phyloP scores from a whole-genome alignment of 768 basidiomycete species.

The Mycena haematopus region DNA sequence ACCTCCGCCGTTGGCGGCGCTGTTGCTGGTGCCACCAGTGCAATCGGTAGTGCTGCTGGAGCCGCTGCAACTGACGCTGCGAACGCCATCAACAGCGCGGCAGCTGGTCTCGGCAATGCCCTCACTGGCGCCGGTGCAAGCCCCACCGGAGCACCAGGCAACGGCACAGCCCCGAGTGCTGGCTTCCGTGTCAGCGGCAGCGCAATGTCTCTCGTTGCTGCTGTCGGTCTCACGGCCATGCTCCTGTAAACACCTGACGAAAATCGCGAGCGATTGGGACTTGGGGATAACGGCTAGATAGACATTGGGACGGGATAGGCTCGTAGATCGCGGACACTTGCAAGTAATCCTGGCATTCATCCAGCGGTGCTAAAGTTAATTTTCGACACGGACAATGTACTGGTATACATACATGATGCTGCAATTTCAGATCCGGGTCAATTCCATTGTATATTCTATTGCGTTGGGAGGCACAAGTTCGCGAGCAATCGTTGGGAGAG shows the following conservation, averaged over 20 bases:
- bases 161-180: conserved; percentile 3
- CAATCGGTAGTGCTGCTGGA: neutral
- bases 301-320: conserved; percentile 10
- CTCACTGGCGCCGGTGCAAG: neutral
- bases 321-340: conserved; percentile 22
- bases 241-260: conserved; percentile 21
- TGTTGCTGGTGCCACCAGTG: neutral
- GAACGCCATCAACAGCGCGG: neutral
- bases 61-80: conserved; percentile 15
- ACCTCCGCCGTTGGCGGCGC: conserved; percentile 1
- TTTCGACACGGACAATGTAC: conserved; percentile 31
- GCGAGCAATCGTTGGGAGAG: too few species aligned
- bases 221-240: conserved; percentile 20
- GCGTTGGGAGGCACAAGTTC: too few species aligned
- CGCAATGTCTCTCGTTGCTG: conserved; percentile 22
- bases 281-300: neutral
- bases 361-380: conserved; percentile 22
- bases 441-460: neutral
- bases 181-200: conserved; percentile 1
- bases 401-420: conserved; percentile 32
- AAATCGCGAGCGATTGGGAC: neutral
- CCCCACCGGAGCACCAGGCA: neutral
- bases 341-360: conserved; percentile 8
- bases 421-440: conserved; percentile 25
- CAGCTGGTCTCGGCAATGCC: neutral